Percentiles rank a stretch among this genome's conserved stretches.
phyloP scores from a whole-genome alignment of 2,329 filamentous ascomycete species.

The Penicillium sp. region DNA sequence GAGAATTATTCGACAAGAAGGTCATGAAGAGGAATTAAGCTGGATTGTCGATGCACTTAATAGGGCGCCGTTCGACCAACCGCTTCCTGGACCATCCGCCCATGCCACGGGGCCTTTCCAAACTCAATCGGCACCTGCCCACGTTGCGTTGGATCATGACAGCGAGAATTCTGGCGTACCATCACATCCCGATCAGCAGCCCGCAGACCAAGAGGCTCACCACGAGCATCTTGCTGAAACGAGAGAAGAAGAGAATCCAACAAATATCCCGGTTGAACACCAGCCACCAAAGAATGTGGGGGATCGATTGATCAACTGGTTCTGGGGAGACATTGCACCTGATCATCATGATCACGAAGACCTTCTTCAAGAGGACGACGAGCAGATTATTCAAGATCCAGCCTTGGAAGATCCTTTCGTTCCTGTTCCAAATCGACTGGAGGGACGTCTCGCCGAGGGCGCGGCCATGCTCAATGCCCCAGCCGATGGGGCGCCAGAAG shows the following conservation, averaged over 20 bases:
- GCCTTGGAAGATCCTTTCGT: slow-evolving; percentile 64
- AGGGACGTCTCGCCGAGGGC: slow-evolving; percentile 11
- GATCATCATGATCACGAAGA: slow-evolving; percentile 37
- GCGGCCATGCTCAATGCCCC: slow-evolving; percentile 43
- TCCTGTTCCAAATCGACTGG: slow-evolving; percentile 47
- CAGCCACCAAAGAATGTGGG: slow-evolving; percentile 23
- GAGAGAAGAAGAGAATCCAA: slow-evolving; percentile 2
- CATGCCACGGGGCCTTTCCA: background rate
- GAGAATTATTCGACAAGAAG: slow-evolving; percentile 63
- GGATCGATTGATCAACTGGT: slow-evolving; percentile 43
- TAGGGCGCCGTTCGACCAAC: slow-evolving; percentile 24
- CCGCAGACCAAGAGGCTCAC: background rate
- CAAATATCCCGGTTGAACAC: slow-evolving; percentile 12
- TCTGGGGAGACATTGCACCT: slow-evolving; percentile 47
- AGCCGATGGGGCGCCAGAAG: slow-evolving; percentile 41
- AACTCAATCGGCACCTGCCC: background rate
- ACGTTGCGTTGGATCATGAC: background rate
- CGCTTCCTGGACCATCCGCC: slow-evolving; percentile 4
- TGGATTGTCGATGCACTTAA: slow-evolving; percentile 62
- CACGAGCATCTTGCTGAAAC: slow-evolving; percentile 1
- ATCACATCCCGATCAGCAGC: background rate
- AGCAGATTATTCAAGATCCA: slow-evolving; percentile 61
- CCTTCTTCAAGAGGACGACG: slow-evolving; percentile 55
- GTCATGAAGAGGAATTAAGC: slow-evolving; percentile 59
- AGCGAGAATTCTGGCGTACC: background rate